These are phyloP conservation scores for Silybum marianum DNA, from an alignment of 129 eudicot species.

Conservation along the genomic window DNA sequence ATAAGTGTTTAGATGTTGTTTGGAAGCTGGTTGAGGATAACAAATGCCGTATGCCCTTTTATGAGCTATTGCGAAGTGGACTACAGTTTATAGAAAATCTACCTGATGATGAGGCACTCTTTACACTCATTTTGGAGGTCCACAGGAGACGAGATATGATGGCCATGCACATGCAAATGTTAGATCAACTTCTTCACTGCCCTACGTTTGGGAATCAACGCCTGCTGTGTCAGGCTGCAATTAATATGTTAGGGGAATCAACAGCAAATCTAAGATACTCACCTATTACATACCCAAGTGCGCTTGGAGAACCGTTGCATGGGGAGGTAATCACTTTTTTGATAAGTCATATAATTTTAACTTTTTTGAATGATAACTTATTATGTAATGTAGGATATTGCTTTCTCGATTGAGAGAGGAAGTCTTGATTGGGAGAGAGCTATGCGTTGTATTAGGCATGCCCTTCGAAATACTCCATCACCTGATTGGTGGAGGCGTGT, in stretches of 20 bases:
- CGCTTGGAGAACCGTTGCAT: slow-evolving; percentile 93
- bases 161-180: slow-evolving; percentile 98
- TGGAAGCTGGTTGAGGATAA: slow-evolving; percentile 87
- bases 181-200: slow-evolving; percentile 97
- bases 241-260: slow-evolving; percentile 66
- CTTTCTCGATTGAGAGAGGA: slow-evolving; percentile 78
- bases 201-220: slow-evolving; percentile 93
- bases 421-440: slow-evolving; percentile 97
- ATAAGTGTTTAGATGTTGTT: slow-evolving; percentile 83
- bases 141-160: slow-evolving; percentile 92
- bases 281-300: slow-evolving; percentile 97
- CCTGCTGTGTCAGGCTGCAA: slow-evolving; percentile 70
- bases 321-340: slow-evolving; percentile 76
- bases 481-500: slow-evolving; percentile 99
- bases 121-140: slow-evolving; percentile 92
- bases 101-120: slow-evolving; percentile 91
- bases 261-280: slow-evolving; percentile 78
- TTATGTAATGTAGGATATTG: slow-evolving; percentile 68
- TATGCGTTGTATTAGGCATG: slow-evolving; percentile 85
- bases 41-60: slow-evolving; percentile 92
- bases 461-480: slow-evolving; percentile 92
- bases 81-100: slow-evolving; percentile 84
- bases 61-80: slow-evolving; percentile 84
- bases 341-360: too few relatives aligned
- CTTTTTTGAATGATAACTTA: background rate